These are phyloP conservation scores for Cytospora piceicola DNA, from an alignment of 2,329 filamentous ascomycete genomes.

Conservation along the genomic window DNA sequence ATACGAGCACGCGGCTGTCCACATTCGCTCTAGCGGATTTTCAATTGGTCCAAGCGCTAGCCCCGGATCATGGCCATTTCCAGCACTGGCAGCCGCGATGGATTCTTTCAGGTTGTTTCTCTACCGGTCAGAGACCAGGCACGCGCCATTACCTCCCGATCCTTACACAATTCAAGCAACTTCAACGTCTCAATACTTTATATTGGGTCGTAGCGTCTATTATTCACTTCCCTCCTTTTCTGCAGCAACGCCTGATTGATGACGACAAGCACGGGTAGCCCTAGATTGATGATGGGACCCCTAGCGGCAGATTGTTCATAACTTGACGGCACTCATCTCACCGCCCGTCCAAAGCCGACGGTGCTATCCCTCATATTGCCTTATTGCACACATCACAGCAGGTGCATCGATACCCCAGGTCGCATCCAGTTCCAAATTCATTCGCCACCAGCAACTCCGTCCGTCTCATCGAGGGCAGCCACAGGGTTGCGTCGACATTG, in stretches of 20 bases:
- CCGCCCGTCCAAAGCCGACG: conserved; percentile 9
- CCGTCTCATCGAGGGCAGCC: neutral
- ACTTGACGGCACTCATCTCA: conserved; percentile 6
- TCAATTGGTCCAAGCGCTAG: conserved; percentile 21
- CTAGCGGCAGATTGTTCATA: conserved; percentile 11
- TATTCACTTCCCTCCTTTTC: neutral
- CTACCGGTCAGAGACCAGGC: conserved; percentile 9
- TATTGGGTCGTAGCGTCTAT: neutral
- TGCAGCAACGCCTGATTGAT: conserved; percentile 1
- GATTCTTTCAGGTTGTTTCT: conserved; percentile 23
- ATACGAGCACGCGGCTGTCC: neutral
- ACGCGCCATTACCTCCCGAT: conserved; percentile 7
- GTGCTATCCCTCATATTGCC: neutral
- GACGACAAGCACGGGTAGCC: conserved; percentile 13
- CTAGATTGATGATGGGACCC: conserved; percentile 19
- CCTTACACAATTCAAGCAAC: conserved; percentile 10
- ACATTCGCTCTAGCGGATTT: conserved; percentile 4
- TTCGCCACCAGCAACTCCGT: neutral
- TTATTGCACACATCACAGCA: neutral
- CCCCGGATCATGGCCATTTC: conserved; percentile 21
- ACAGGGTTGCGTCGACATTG: neutral
- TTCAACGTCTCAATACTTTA: neutral
- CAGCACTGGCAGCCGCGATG: conserved; percentile 24
- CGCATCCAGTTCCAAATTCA: neutral
- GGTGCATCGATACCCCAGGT: neutral